Percentiles rank a stretch among this genome's conserved stretches.
Conservation (phyloP, 2,329 filamentous ascomycete species). For the Penicillium sp. region DNA sequence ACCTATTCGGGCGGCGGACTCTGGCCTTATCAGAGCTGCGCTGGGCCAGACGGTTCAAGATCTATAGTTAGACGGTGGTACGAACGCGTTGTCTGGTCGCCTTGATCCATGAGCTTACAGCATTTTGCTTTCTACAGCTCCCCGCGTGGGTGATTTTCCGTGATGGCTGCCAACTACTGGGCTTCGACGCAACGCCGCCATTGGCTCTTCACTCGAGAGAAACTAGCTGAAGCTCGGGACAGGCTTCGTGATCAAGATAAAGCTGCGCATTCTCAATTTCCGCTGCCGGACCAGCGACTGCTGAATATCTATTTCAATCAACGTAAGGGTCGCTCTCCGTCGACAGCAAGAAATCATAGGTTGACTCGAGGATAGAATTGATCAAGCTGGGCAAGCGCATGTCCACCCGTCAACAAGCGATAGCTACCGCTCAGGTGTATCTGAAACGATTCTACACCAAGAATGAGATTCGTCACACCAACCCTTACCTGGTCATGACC, state of each 20-base stretch:
- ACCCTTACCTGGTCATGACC: slow-evolving; percentile 87
- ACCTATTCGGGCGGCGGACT: slow-evolving; percentile 20
- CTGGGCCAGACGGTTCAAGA: too few relatives aligned
- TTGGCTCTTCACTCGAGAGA: slow-evolving; percentile 84
- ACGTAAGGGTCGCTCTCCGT: slow-evolving; percentile 50
- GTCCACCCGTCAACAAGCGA: slow-evolving; percentile 77
- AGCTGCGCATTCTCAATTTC: slow-evolving; percentile 68
- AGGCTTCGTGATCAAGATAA: slow-evolving; percentile 72
- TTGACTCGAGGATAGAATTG: slow-evolving; percentile 53
- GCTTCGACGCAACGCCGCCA: slow-evolving; percentile 82
- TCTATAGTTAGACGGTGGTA: too few relatives aligned
- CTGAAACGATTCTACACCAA: slow-evolving; percentile 88
- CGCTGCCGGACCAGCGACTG: slow-evolving; percentile 73
- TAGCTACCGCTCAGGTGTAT: slow-evolving; percentile 92
- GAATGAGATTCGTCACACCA: slow-evolving; percentile 85
- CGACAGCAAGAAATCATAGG: too few relatives aligned
- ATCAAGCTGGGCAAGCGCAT: slow-evolving; percentile 78
- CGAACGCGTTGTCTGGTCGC: too few relatives aligned
- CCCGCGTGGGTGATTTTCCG: not conserved
- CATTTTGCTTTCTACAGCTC: not conserved
- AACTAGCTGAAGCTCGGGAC: slow-evolving; percentile 68
- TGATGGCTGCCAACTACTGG: slow-evolving; percentile 95
- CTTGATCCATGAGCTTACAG: too few relatives aligned
- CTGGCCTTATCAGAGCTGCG: not conserved
- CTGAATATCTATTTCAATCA: slow-evolving; percentile 89